Evolutionary conservation across 345 rosid species (phyloP), one percentile per base, ranked within the genome.

Genomic region (Clarkia xantiana): DNA sequence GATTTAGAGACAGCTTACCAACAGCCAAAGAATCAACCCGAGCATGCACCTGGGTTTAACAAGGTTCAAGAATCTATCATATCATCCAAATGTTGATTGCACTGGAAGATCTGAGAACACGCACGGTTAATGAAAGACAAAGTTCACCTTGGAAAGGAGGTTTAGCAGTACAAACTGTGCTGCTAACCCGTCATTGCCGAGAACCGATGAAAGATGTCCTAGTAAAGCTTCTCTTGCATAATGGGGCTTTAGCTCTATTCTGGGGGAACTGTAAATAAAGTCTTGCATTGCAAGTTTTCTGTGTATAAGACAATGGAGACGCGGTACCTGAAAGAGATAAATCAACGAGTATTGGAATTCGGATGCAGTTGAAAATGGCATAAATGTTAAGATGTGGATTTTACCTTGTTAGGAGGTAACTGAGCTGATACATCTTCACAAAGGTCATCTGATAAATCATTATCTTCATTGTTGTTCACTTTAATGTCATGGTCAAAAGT

Each of bases 1-100:
- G 79, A 55, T 84, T 88, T 20, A 81, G 67, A 6, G 97, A 79
- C 64, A 88, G 82, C 71, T 88, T 88, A 67, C 97, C 94, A 1
- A 91, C 82, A n/a, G 94, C 94, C 65, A 76, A 68, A 48, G 69
- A 64, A 53, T 81, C 93, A n/a, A 68, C 75, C 60, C 96, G 76
- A 51, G 86, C 69, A 67, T 81, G 81, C 52, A 90, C 89, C 97
- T 90, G 66, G 43, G 49, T 44, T 39, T 14, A 44, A 53, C 49
- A 34, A 42, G 44, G 17, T 46, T 20, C 16, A 20, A 40, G 15
- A 11, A 40, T 13, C 18, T 10, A 53, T n/a, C n/a, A n/a, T n/a
- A n/a, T n/a, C 42, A 40, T 16, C 18, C 11, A 12, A 34, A 20
- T 5, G 5, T 36, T 12, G 42, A 16, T 1, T 14, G 44, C 14